These are phyloP conservation scores for Phialocephala subalpina DNA, from an alignment of 2,329 filamentous ascomycete genomes.

Conservation along the genomic window DNA sequence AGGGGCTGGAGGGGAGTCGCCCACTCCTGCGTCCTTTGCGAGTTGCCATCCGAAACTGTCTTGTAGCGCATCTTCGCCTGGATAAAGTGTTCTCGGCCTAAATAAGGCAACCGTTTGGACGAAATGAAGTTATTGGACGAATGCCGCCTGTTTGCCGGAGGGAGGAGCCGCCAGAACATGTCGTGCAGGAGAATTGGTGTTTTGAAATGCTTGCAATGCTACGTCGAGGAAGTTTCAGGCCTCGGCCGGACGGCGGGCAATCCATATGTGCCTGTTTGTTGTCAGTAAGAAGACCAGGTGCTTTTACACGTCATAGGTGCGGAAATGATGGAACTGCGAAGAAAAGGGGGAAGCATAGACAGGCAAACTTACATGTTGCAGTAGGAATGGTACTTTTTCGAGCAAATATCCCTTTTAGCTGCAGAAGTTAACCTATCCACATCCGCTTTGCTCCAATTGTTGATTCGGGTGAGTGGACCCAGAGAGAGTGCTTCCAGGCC, in stretches of 20 bases:
- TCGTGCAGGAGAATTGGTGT: conserved; percentile 26
- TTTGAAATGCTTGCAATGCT: conserved; percentile 21
- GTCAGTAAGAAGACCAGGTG: conserved; percentile 11
- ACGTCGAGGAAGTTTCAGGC: conserved; percentile 21
- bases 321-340: conserved; percentile 12
- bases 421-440: conserved; percentile 68
- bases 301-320: conserved; percentile 14
- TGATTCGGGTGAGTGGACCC: conserved; percentile 74
- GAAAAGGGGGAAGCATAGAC: conserved; percentile 4
- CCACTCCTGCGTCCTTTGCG: conserved; percentile 9
- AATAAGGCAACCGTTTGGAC: neutral
- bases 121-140: conserved; percentile 4
- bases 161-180: conserved; percentile 18
- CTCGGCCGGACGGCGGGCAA: conserved; percentile 37
- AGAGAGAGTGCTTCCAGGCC: conserved; percentile 78
- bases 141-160: conserved; percentile 2
- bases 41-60: conserved; percentile 3
- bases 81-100: conserved; percentile 12
- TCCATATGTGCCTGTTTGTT: conserved; percentile 42
- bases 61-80: conserved; percentile 17
- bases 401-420: conserved; percentile 74
- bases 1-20: conserved; percentile 7
- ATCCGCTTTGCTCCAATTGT: conserved; percentile 65
- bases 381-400: conserved; percentile 73
- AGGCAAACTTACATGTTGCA: conserved; percentile 74